Evolutionary conservation across 495 filamentous ascomycete species (phyloP).

Genomic region (Cercophora samala): DNA sequence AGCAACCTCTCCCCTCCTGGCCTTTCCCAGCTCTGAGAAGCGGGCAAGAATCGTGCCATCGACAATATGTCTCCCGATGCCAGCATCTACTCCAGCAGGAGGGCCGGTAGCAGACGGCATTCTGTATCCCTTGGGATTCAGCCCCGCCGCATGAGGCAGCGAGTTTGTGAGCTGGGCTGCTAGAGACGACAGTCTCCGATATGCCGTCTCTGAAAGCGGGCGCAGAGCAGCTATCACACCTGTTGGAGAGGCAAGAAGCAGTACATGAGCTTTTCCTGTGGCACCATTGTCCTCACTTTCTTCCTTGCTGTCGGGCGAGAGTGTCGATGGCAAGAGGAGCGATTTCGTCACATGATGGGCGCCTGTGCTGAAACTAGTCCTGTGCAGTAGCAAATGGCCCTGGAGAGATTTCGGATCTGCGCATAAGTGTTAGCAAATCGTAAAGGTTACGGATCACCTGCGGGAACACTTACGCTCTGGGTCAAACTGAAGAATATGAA

Average conservation of each 20-base stretch:
- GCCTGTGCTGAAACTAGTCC: slow-evolving; percentile 76
- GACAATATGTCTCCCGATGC: slow-evolving; percentile 48
- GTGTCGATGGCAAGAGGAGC: slow-evolving; percentile 65
- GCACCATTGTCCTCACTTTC: slow-evolving; percentile 10
- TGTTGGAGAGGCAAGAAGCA: slow-evolving; percentile 67
- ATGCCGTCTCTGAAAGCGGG: slow-evolving; percentile 71
- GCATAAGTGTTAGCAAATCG: slow-evolving; percentile 25
- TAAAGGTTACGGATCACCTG: not conserved
- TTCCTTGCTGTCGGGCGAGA: slow-evolving; percentile 28
- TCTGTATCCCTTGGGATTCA: slow-evolving; percentile 80
- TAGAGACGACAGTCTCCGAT: slow-evolving; percentile 79
- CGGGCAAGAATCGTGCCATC: slow-evolving; percentile 52
- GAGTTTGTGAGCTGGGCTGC: slow-evolving; percentile 72
- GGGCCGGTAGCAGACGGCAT: slow-evolving; percentile 34
- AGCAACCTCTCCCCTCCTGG: slow-evolving; percentile 65
- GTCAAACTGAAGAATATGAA: slow-evolving; percentile 90
- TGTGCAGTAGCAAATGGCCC: slow-evolving; percentile 80
- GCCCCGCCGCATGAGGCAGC: slow-evolving; percentile 69
- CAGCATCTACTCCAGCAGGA: slow-evolving; percentile 44
- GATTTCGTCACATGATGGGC: slow-evolving; percentile 71
- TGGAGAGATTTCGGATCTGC: slow-evolving; percentile 89
- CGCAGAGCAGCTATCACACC: slow-evolving; percentile 75
- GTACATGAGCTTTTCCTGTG: slow-evolving; percentile 51
- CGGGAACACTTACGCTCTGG: slow-evolving; percentile 63
- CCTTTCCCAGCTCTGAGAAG: slow-evolving; percentile 68